These are phyloP conservation scores for Diaporthe aspalathi DNA, from an alignment of 2,329 filamentous ascomycete species.

Conservation along the genomic window DNA sequence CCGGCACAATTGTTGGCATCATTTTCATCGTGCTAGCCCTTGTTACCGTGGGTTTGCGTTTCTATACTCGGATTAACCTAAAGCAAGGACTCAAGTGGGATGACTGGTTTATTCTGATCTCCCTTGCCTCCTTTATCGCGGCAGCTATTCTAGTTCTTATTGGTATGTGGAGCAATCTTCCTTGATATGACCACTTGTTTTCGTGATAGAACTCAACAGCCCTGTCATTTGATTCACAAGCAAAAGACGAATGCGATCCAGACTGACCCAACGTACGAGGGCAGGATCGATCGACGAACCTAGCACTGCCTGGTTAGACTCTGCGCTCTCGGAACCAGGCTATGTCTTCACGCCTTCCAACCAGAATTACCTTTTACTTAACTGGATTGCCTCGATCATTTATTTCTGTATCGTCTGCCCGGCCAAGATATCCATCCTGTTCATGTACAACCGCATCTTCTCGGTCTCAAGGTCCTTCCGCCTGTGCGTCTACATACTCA, in stretches of 20 bases:
- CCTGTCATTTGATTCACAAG: too few species aligned
- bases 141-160: not conserved
- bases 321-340: not conserved
- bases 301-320: too few species aligned
- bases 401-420: not conserved
- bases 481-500: not conserved
- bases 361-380: not conserved
- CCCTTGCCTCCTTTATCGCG: not conserved
- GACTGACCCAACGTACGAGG: too few species aligned
- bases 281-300: too few species aligned
- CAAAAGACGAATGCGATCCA: too few species aligned
- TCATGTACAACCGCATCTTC: conserved; percentile 3
- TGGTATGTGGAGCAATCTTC: too few species aligned
- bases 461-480: not conserved
- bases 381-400: not conserved
- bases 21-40: not conserved
- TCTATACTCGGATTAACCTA: not conserved
- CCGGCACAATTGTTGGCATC: not conserved
- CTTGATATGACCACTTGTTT: too few species aligned
- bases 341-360: not conserved
- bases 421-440: not conserved
- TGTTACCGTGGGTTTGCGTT: too few species aligned
- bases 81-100: not conserved
- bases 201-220: too few species aligned
- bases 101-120: not conserved